Evolutionary conservation across 176 grass and related monocot genomes (phyloP), one percentile per base, ranked within the genome.

Genomic region (Tuctoria greenei): DNA sequence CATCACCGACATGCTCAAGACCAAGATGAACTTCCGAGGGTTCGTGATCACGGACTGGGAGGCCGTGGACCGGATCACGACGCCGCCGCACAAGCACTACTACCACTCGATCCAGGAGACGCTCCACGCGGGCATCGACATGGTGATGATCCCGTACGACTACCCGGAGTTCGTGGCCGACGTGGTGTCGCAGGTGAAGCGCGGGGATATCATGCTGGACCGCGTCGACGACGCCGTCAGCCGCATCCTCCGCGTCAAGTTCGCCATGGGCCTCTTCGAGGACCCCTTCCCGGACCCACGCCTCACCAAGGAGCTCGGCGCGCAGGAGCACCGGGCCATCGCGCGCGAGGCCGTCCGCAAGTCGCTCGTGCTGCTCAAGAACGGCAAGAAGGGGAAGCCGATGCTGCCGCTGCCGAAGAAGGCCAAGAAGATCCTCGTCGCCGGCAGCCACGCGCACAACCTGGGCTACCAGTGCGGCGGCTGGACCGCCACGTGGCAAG

Each of bases 11-110:
- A 63, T 74, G 31, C 93, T 96, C 79, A 96, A 96, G 74, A 63
- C 84, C 14, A 92, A 70, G 49, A 75, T 96, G 37, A 47, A 55
- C 52, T 96, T 96, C 79, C 77, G 91, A 80, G 93, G 90, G 8
- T 97, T 93, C 43, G 87, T 93, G 15, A 93, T 97, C 77, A 90
- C 93, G 7, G 90, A 97, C 78, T 97, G 90, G 90, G 76, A 97
- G 82, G 93, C 87, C 13, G 83, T 97, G 39, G 90, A 97, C 72
- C 74, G 28, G 12, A 84, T 97, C 71, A 86, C 73, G 11, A 58
- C 69, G 45, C 87, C 93, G 70, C 79, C 82, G 14, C 79, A 87
- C 73, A 1, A 71, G 23, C 91, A 88, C 72, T 97, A 97, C 80
- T 78, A 91, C 23, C 91, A 97, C 77, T 93, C 90, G 10, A 54